Percentiles rank a stretch among this genome's conserved stretches.
phyloP scores from a whole-genome alignment of 169 alveolate species.

The Cryptosporidium meleagridis region DNA sequence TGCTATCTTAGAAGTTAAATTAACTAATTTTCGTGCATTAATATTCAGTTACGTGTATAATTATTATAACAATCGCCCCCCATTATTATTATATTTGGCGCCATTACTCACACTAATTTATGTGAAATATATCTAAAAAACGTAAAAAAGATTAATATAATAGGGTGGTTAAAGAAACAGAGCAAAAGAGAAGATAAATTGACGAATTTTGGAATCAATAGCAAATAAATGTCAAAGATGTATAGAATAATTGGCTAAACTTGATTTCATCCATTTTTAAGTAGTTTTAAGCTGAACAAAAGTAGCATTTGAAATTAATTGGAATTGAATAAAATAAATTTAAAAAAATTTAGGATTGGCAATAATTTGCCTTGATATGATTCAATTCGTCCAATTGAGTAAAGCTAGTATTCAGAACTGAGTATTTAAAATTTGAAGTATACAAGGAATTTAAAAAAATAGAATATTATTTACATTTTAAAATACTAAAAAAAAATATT shows the following conservation, averaged over 20 bases:
- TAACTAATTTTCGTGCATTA: background rate
- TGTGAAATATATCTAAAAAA: slow-evolving; percentile 14
- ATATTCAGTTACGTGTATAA: slow-evolving; percentile 7
- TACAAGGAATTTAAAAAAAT: too few relatives aligned
- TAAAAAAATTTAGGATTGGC: background rate
- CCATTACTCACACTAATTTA: background rate
- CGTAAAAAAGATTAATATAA: background rate
- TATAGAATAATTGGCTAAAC: background rate
- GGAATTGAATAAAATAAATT: background rate
- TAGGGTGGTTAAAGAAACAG: background rate
- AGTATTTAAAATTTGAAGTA: background rate
- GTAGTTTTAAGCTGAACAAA: background rate
- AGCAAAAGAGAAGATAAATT: background rate
- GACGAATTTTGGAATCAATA: background rate
- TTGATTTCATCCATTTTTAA: background rate
- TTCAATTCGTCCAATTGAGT: background rate
- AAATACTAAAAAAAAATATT: background rate
- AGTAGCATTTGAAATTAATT: background rate
- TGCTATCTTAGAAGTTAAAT: background rate
- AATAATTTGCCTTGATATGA: background rate
- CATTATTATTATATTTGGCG: slow-evolving; percentile 12
- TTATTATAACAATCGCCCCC: background rate
- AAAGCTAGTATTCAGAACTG: background rate
- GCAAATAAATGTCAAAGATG: background rate
- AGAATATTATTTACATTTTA: too few relatives aligned